Evolutionary conservation across 495 filamentous ascomycete species (phyloP).

Genomic region (Podospora australis): DNA sequence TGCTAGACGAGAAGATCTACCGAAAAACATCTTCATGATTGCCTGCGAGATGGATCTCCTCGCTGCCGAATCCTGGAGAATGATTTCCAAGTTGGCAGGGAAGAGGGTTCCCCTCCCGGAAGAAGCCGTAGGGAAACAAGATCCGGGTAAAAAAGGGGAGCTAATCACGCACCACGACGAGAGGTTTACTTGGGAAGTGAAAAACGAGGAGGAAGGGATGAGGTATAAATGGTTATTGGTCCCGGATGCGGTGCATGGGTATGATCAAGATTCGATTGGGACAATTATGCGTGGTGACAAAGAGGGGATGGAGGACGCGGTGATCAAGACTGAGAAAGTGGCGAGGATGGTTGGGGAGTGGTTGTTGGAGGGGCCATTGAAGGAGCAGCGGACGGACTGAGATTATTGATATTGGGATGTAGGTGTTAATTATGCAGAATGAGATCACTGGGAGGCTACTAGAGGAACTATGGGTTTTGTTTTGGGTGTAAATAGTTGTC

Average conservation of each 20-base stretch:
- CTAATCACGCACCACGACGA: slow-evolving; percentile 27
- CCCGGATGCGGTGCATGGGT: slow-evolving; percentile 36
- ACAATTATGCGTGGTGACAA: slow-evolving; percentile 6
- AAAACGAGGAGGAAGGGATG: slow-evolving; percentile 14
- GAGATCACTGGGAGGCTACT: no score
- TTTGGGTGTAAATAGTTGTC: no score
- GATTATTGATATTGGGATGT: not conserved
- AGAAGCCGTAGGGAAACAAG: slow-evolving; percentile 12
- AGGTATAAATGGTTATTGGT: slow-evolving; percentile 34
- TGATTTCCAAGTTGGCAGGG: slow-evolving; percentile 29
- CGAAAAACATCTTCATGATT: slow-evolving; percentile 41
- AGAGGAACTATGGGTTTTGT: no score
- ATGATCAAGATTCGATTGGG: slow-evolving; percentile 22
- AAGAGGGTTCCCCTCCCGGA: slow-evolving; percentile 10
- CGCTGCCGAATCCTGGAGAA: slow-evolving; percentile 27
- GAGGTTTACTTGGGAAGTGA: slow-evolving; percentile 27
- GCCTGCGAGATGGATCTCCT: slow-evolving; percentile 46
- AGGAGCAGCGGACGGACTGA: no score
- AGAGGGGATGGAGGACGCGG: slow-evolving; percentile 22
- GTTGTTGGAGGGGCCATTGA: no score
- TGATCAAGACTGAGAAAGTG: slow-evolving; percentile 28
- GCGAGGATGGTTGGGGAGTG: slow-evolving; percentile 31
- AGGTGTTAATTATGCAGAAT: not conserved
- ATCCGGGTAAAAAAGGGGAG: slow-evolving; percentile 15
- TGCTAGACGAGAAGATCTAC: slow-evolving; percentile 21